Percentiles rank a stretch among this genome's conserved stretches.
Evolutionary conservation across 208 protist genomes (phyloP).

Genomic region (Trypanosoma avium): DNA sequence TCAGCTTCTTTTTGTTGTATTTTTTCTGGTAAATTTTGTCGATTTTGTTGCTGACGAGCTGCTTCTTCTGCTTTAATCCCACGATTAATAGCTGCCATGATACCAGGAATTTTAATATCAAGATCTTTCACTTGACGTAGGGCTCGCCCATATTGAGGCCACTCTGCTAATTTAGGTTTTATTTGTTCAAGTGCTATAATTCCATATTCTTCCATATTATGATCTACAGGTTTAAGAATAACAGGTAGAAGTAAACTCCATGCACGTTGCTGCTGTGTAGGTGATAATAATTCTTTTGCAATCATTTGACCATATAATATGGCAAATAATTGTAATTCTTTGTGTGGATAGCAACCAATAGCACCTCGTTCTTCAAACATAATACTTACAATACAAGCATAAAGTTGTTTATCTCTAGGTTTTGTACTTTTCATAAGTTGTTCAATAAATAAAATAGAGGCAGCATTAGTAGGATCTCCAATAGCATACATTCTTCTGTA

Average conservation of each 20-base stretch:
- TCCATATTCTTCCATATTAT: constrained; percentile 96
- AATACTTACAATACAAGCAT: constrained; percentile 85
- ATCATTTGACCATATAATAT: constrained; percentile 86
- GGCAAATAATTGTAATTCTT: constrained; percentile 83
- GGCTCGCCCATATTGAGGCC: constrained; percentile 92
- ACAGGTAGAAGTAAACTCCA: constrained; percentile 90
- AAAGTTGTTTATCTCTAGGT: constrained; percentile 78
- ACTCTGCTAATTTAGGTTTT: constrained; percentile 93
- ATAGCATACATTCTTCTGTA: constrained; percentile 84
- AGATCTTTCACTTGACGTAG: constrained; percentile 85
- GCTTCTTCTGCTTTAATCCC: constrained; percentile 78
- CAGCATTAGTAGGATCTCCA: constrained; percentile 42
- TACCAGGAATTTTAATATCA: constrained; percentile 87
- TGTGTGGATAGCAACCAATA: constrained; percentile 72
- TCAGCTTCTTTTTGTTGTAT: constrained; percentile 25
- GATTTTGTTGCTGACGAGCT: constrained; percentile 30
- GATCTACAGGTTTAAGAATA: constrained; percentile 86
- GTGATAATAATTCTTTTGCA: constrained; percentile 67
- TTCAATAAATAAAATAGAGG: constrained; percentile 53
- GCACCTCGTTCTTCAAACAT: constrained; percentile 83
- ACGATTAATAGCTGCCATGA: constrained; percentile 85
- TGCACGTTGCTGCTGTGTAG: constrained; percentile 74
- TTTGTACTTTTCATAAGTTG: constrained; percentile 57
- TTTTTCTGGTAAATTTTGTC: constrained; percentile 23
- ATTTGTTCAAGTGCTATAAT: constrained; percentile 95